Evolutionary conservation across 441 rosid species (phyloP).

Genomic region (Croton setiger): DNA sequence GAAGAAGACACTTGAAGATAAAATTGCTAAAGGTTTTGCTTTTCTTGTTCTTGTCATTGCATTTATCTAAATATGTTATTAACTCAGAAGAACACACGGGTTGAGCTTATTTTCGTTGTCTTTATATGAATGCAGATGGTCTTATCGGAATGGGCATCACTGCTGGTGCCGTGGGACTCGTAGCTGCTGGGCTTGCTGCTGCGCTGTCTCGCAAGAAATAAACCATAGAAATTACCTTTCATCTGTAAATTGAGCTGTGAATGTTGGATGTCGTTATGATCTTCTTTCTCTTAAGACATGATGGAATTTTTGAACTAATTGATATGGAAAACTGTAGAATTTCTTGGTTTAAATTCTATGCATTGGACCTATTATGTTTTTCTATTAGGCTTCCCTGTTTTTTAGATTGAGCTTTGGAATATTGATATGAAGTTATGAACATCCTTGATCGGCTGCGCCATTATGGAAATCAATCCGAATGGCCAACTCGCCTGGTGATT

Average conservation of each 20-base stretch:
- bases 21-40: constrained; percentile 66
- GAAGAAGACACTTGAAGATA: constrained; percentile 72
- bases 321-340: background rate
- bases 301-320: background rate
- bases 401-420: too few species aligned
- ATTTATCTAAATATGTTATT: background rate
- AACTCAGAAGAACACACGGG: background rate
- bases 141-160: constrained; percentile 95
- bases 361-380: background rate
- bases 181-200: constrained; percentile 87
- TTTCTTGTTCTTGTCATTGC: background rate
- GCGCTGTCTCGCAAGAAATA: constrained; percentile 84
- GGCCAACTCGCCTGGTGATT: too few species aligned
- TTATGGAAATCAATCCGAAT: too few species aligned
- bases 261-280: too few species aligned
- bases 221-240: too few species aligned
- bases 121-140: constrained; percentile 66
- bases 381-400: too few species aligned
- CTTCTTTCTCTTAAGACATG: background rate
- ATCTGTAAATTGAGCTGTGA: too few species aligned
- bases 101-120: background rate
- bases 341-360: background rate
- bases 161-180: constrained; percentile 80
- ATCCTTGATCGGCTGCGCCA: too few species aligned
- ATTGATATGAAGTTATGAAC: too few species aligned